phyloP scores from a whole-genome alignment of 2,329 filamentous ascomycete genomes.

The Hortaea werneckii region DNA sequence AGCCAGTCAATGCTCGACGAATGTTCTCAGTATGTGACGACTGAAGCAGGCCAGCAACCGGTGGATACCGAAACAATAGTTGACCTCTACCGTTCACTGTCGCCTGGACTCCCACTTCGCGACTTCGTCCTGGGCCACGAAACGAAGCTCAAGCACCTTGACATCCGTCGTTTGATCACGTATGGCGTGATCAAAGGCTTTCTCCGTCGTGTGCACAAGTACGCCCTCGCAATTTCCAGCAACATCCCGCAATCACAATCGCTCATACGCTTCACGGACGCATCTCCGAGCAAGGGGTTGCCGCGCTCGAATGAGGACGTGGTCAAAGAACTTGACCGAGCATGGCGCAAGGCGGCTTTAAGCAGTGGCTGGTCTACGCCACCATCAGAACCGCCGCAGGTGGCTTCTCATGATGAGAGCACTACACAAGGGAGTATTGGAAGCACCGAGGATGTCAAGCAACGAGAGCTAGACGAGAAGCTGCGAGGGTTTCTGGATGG shows the following conservation, averaged over 20 bases:
- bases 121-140: constrained; percentile 63
- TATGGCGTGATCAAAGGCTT: constrained; percentile 95
- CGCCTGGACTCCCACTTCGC: constrained; percentile 71
- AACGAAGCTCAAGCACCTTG: constrained; percentile 56
- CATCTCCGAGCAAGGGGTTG: constrained; percentile 7
- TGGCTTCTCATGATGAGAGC: constrained; percentile 20
- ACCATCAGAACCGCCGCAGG: constrained; percentile 14
- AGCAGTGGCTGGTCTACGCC: constrained; percentile 20
- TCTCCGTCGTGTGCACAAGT: constrained; percentile 86
- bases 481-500: constrained; percentile 64
- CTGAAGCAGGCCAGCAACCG: constrained; percentile 33
- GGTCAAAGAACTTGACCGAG: constrained; percentile 19
- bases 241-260: constrained; percentile 2
- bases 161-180: constrained; percentile 83
- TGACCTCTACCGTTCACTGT: constrained; percentile 75
- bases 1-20: constrained; percentile 74
- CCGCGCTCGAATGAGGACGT: constrained; percentile 12
- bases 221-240: constrained; percentile 50
- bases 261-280: constrained; percentile 3
- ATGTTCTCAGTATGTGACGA: constrained; percentile 68
- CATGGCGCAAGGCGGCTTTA: constrained; percentile 25
- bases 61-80: constrained; percentile 42
- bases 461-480: constrained; percentile 30
- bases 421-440: constrained; percentile 24
- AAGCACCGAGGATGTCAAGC: constrained; percentile 9